A percentile compares a stretch with the other conserved stretches of the same genome.
phyloP scores from a whole-genome alignment of 1,139 yeast species.

The Geotrichum aggregatum region DNA sequence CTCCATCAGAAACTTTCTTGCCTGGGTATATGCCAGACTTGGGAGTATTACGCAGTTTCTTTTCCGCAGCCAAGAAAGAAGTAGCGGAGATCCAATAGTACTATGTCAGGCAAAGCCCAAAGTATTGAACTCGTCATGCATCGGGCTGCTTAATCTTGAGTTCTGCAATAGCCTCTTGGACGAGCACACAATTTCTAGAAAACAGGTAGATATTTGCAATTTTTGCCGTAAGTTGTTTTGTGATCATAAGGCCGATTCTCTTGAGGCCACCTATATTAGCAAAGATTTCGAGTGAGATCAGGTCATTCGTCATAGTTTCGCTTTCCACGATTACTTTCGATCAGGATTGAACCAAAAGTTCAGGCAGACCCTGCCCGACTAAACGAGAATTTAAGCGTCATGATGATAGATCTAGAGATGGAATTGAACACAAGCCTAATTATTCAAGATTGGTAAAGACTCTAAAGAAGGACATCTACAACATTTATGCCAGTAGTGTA shows the following conservation, averaged over 20 bases:
- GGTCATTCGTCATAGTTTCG: slow-evolving; percentile 39
- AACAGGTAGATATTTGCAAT: slow-evolving; percentile 46
- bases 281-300: slow-evolving; percentile 42
- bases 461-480: too few species aligned
- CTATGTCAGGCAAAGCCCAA: slow-evolving; percentile 48
- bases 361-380: neutral
- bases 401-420: too few species aligned
- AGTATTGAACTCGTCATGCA: slow-evolving; percentile 28
- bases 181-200: slow-evolving; percentile 41
- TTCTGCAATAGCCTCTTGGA: slow-evolving; percentile 38
- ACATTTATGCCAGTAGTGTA: too few species aligned
- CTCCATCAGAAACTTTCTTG: slow-evolving; percentile 44
- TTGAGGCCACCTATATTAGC: slow-evolving; percentile 48
- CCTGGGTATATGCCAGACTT: slow-evolving; percentile 37
- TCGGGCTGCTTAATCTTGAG: slow-evolving; percentile 33
- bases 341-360: neutral
- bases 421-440: too few species aligned
- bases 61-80: too few species aligned
- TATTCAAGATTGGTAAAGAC: too few species aligned
- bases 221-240: slow-evolving; percentile 42
- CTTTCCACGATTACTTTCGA: neutral
- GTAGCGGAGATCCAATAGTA: too few species aligned
- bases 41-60: too few species aligned
- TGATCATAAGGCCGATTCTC: slow-evolving; percentile 47
- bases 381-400: too few species aligned